Evolutionary conservation across 163 green algal species (phyloP), one percentile per base, ranked within the genome.

Genomic region (Prototheca cutis): DNA sequence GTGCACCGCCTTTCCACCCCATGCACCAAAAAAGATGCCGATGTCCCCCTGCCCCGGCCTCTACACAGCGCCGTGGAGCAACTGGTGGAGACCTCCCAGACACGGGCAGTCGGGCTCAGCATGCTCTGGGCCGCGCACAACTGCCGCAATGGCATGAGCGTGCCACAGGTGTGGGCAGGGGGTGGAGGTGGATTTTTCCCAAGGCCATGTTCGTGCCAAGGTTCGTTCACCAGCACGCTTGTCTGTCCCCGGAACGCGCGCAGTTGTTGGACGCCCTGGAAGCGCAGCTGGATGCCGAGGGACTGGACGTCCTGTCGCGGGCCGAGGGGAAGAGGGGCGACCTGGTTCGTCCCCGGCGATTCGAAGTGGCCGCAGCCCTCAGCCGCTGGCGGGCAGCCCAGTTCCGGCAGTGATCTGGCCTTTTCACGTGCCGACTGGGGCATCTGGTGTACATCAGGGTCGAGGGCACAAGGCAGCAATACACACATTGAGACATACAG

Each of bases 321-420:
- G 17, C 85, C 42, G 80, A 82, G 47, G 63, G 55, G 24, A 42
- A 84, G 23, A 49, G 67, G 2, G 80, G 82, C 42, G 72, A 79
- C 53, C 65, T 84, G 36, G 78, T 78, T 1, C 58, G 82, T 2
- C 82, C 82, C 8, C 63, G 82, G 2, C 40, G 59, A 2, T 76
- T 84, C 55, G 82, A 90, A 59, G 42, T 90, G 39, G 82, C 76
- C 4, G 82, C 80, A 24, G 82, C 82, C 3, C 4, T 89, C 25
- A 90, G 89, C 62, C 55, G 82, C 0, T 60, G 90, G 36, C 70
- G 82, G 30, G 70, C 27, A 2, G 66, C 66, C 6, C 29, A 49
- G 23, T 55, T 76, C 52, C 24, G 17, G n/a, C 68, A 72, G 56
- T 45, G 36, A 10, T 21, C 36, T 45, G 36, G 36, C 36, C n/a